Evolutionary conservation across 306 rosid genomes (phyloP).

Genomic region (Cucumis hystrix): DNA sequence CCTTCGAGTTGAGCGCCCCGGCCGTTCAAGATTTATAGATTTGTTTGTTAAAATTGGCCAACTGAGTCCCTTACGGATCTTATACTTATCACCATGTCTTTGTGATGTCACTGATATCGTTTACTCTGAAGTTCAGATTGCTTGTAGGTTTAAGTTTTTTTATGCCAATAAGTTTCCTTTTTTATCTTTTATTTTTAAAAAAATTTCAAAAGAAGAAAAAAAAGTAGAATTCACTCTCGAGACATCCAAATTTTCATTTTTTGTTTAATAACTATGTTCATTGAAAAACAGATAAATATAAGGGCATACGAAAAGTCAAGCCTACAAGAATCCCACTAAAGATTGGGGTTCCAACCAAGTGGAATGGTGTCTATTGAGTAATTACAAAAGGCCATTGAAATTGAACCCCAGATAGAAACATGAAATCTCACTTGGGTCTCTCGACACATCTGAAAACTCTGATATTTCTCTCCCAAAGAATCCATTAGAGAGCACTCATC

Average conservation of each 20-base stretch:
- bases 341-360: no score
- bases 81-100: background rate
- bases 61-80: background rate
- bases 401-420: no score
- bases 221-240: background rate
- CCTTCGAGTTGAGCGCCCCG: background rate
- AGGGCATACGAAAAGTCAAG: no score
- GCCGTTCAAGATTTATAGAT: background rate
- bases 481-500: no score
- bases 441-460: no score
- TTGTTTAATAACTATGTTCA: no score
- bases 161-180: background rate
- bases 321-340: no score
- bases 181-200: background rate
- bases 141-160: background rate
- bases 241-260: background rate
- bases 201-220: background rate
- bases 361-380: no score
- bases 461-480: no score
- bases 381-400: no score
- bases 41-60: background rate
- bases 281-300: no score
- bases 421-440: no score
- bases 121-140: background rate
- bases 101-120: background rate